These are phyloP conservation scores for Gossypium schwendimanii DNA, from an alignment of 441 rosid genomes.

Conservation along the genomic window DNA sequence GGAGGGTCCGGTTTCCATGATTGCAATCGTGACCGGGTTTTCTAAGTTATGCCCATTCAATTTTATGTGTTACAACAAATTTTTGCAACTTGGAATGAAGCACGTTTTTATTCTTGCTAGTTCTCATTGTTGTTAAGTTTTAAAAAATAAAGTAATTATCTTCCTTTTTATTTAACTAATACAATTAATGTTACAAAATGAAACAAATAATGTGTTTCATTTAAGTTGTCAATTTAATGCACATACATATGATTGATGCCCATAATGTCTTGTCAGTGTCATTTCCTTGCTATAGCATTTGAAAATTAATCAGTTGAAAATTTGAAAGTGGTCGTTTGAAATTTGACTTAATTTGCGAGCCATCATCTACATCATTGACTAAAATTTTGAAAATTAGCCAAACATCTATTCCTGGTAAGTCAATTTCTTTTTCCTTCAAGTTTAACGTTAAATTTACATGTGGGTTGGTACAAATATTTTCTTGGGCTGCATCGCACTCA, in stretches of 20 bases:
- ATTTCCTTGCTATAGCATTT: neutral
- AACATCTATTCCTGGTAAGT: neutral
- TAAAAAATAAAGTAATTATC: neutral
- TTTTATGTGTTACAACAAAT: neutral
- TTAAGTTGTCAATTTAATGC: neutral
- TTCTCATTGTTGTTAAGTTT: neutral
- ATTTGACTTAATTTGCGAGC: neutral
- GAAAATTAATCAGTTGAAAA: neutral
- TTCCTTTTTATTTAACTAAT: neutral
- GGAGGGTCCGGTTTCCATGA: slow-evolving; percentile 25
- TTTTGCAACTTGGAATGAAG: neutral
- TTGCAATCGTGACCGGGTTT: slow-evolving; percentile 5
- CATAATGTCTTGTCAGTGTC: slow-evolving; percentile 1
- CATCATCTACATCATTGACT: neutral
- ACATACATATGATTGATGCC: neutral
- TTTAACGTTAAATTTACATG: neutral
- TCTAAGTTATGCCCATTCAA: neutral
- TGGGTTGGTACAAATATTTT: neutral
- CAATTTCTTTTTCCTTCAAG: neutral
- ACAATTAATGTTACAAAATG: neutral
- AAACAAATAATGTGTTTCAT: neutral
- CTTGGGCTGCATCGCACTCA: no score
- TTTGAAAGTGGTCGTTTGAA: neutral
- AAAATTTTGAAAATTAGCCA: neutral
- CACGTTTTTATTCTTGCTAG: neutral